These are phyloP conservation scores for Xylariaceae sp. DNA, from an alignment of 2,329 filamentous ascomycete species.

Conservation along the genomic window DNA sequence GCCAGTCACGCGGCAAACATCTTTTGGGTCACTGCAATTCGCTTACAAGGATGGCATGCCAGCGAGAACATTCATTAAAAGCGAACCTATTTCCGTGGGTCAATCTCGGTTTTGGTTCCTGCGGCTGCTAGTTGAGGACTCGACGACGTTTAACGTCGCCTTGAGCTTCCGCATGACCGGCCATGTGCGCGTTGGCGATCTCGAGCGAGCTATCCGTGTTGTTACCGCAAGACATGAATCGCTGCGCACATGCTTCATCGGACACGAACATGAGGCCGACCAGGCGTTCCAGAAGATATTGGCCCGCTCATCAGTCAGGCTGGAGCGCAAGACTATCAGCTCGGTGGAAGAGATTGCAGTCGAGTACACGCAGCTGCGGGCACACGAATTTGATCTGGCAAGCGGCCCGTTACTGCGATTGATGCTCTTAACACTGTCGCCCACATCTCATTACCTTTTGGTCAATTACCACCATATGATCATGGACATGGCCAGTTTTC, in stretches of 20 bases:
- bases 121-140: slow-evolving; percentile 43
- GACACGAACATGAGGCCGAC: slow-evolving; percentile 30
- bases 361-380: slow-evolving; percentile 42
- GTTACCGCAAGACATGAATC: slow-evolving; percentile 44
- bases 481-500: slow-evolving; percentile 55
- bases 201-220: slow-evolving; percentile 44
- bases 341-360: slow-evolving; percentile 36
- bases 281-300: slow-evolving; percentile 38
- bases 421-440: slow-evolving; percentile 44
- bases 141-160: slow-evolving; percentile 50
- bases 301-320: slow-evolving; percentile 32
- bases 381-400: slow-evolving; percentile 48
- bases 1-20: neutral
- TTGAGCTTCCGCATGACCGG: slow-evolving; percentile 42
- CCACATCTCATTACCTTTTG: slow-evolving; percentile 48
- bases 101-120: slow-evolving; percentile 52
- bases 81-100: slow-evolving; percentile 38
- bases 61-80: slow-evolving; percentile 36
- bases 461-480: slow-evolving; percentile 56
- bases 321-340: slow-evolving; percentile 36
- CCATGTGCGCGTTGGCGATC: slow-evolving; percentile 36
- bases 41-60: neutral
- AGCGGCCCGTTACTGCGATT: slow-evolving; percentile 45
- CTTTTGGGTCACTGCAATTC: neutral
- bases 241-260: slow-evolving; percentile 44